Conservation (phyloP, 1,284 basidiomycete species). For the Takashimella koratensis region DNA sequence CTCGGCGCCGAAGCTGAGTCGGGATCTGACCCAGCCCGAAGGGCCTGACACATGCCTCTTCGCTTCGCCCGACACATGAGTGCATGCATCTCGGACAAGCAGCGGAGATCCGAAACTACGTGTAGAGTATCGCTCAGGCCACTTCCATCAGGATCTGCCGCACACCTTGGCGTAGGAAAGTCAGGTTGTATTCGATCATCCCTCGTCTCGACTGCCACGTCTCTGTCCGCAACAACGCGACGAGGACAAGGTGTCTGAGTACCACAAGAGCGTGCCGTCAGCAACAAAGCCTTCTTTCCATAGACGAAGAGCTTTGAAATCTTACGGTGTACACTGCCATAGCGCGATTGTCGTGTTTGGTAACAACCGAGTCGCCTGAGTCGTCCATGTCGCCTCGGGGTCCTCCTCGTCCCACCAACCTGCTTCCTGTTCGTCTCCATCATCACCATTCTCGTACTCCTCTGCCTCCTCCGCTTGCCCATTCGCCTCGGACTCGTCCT, state of each 20-base stretch:
- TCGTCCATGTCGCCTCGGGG: conserved; percentile 45
- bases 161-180: conserved; percentile 64
- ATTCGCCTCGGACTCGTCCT: conserved; percentile 4
- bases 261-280: not conserved
- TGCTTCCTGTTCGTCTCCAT: conserved; percentile 20
- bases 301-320: conserved; percentile 8
- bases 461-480: conserved; percentile 3
- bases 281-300: not conserved
- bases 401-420: conserved; percentile 48
- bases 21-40: no score
- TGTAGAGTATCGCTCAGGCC: not conserved
- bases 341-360: conserved; percentile 74
- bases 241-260: conserved; percentile 61
- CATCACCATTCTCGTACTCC: conserved; percentile 3
- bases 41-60: no score
- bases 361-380: conserved; percentile 36
- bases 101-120: no score
- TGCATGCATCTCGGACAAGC: no score
- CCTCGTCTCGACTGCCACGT: conserved; percentile 74
- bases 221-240: conserved; percentile 73
- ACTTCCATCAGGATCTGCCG: conserved; percentile 47
- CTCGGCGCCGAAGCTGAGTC: no score
- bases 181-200: conserved; percentile 88
- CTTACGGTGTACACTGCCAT: conserved; percentile 74
- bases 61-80: no score